phyloP scores from a whole-genome alignment of 257 asterid species.

The Solanum raphanifolium region DNA sequence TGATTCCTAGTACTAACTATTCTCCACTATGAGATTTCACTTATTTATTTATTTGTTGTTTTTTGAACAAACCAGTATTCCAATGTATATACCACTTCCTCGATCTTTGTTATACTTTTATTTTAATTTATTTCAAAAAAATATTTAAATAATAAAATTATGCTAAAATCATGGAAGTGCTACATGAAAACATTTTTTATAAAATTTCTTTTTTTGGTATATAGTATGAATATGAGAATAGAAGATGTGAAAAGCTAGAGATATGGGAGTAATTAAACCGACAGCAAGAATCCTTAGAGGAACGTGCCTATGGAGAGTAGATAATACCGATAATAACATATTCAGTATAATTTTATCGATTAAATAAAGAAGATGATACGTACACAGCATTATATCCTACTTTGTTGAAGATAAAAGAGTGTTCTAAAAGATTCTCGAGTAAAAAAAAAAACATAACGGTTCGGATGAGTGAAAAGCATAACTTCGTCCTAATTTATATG shows the following conservation, averaged over 20 bases:
- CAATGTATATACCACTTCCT: neutral
- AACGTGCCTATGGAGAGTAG: neutral
- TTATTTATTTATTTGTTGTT: neutral
- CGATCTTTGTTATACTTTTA: neutral
- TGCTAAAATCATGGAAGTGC: neutral
- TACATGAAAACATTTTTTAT: neutral
- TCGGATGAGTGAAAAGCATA: too few relatives aligned
- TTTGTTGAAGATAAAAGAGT: too few relatives aligned
- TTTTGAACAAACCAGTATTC: neutral
- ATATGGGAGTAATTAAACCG: conserved; percentile 10
- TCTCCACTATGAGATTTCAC: neutral
- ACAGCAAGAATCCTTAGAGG: conserved; percentile 30
- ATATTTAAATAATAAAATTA: neutral
- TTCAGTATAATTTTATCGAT: neutral
- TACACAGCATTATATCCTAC: neutral
- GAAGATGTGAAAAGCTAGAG: neutral
- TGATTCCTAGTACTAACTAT: neutral
- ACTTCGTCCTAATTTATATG: too few relatives aligned
- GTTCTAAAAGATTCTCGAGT: too few relatives aligned
- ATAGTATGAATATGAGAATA: neutral
- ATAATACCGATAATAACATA: neutral
- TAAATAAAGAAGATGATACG: neutral
- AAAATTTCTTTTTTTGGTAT: neutral
- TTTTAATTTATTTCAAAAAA: neutral
- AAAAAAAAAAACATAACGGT: too few relatives aligned